Conservation (phyloP, 306 rosid species). For the Carpinus fangiana region DNA sequence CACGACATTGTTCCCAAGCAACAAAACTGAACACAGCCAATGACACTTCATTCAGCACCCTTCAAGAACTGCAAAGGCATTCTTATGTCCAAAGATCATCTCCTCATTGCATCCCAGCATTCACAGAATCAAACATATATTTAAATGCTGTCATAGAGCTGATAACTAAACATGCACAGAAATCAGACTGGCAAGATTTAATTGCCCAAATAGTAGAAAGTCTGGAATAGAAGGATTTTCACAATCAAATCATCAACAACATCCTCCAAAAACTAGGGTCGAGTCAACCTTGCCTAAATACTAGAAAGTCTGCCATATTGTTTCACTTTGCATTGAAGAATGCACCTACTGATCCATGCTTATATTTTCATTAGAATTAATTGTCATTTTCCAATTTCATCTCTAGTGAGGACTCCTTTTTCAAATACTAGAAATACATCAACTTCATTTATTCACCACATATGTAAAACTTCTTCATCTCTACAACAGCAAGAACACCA, state of each 20-base stretch:
- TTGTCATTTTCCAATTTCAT: background rate
- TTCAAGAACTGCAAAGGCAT: too few relatives aligned
- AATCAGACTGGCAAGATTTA: background rate
- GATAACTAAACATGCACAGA: background rate
- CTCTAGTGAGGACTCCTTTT: background rate
- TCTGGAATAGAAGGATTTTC: background rate
- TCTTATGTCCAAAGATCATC: too few relatives aligned
- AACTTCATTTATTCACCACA: too few relatives aligned
- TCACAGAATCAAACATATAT: background rate
- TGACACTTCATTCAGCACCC: too few relatives aligned
- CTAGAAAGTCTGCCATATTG: background rate
- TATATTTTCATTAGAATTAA: background rate
- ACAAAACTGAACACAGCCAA: too few relatives aligned
- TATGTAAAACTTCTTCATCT: background rate
- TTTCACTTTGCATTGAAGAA: background rate
- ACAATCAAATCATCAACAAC: background rate
- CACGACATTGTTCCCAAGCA: too few relatives aligned
- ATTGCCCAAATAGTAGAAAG: background rate
- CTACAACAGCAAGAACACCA: background rate
- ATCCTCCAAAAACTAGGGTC: background rate
- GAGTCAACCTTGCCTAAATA: background rate
- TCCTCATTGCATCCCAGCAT: background rate
- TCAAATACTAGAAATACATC: background rate
- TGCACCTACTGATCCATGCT: background rate
- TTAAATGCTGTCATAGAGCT: background rate